Conservation (phyloP, 2,329 filamentous ascomycete species). For the Fusarium sp. region DNA sequence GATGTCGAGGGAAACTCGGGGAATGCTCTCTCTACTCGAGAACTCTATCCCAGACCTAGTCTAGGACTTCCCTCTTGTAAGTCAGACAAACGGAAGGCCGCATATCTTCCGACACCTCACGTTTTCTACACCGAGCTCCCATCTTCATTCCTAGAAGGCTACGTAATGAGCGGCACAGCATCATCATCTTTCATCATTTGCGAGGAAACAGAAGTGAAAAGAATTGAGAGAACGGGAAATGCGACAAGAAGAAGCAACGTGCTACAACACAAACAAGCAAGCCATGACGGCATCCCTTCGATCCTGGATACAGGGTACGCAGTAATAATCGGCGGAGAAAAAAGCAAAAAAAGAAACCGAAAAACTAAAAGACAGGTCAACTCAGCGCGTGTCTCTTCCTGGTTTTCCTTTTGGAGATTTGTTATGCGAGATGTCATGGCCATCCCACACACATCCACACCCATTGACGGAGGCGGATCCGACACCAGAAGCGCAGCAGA, state of each 20-base stretch:
- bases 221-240: background rate
- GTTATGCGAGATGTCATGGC: slow-evolving; percentile 36
- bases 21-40: slow-evolving; percentile 1
- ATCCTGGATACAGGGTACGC: slow-evolving; percentile 35
- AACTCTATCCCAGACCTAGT: slow-evolving; percentile 3
- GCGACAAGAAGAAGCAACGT: slow-evolving; percentile 35
- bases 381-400: slow-evolving; percentile 15
- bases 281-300: slow-evolving; percentile 40
- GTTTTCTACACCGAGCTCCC: slow-evolving; percentile 16
- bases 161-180: slow-evolving; percentile 42
- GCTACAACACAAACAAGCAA: slow-evolving; percentile 22
- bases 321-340: slow-evolving; percentile 21
- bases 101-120: slow-evolving; percentile 35
- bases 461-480: slow-evolving; percentile 37
- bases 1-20: background rate
- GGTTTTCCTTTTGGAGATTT: background rate
- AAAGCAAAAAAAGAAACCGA: slow-evolving; percentile 27
- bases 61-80: slow-evolving; percentile 21
- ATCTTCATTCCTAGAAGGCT: slow-evolving; percentile 23
- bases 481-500: slow-evolving; percentile 25
- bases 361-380: background rate
- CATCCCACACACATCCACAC: slow-evolving; percentile 9
- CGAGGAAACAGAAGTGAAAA: slow-evolving; percentile 30
- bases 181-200: slow-evolving; percentile 32
- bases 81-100: slow-evolving; percentile 33